Conservation (phyloP, 2,329 filamentous ascomycete genomes). For the Pseudogymnoascus destructans region DNA sequence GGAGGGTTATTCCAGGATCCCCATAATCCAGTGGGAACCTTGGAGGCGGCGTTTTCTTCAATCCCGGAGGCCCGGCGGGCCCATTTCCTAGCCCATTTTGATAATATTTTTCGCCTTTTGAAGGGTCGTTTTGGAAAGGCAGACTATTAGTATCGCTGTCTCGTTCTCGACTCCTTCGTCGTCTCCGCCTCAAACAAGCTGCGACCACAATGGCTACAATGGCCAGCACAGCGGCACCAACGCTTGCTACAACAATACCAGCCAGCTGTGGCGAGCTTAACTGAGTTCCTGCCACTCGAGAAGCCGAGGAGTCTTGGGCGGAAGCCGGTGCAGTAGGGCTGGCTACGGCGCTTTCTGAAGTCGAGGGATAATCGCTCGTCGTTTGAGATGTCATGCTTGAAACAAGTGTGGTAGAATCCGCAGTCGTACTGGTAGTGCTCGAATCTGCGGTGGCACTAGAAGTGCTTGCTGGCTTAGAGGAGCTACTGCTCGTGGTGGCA, state of each 20-base stretch:
- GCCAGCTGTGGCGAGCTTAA: slow-evolving; percentile 36
- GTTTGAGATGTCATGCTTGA: slow-evolving; percentile 15
- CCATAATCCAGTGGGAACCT: slow-evolving; percentile 22
- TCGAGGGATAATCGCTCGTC: neutral
- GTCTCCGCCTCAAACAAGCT: slow-evolving; percentile 27
- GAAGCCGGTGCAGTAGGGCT: neutral
- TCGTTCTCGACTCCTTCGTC: slow-evolving; percentile 15
- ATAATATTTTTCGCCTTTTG: slow-evolving; percentile 15
- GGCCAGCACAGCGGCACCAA: slow-evolving; percentile 36
- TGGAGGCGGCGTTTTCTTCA: slow-evolving; percentile 17
- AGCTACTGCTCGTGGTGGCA: slow-evolving; percentile 11
- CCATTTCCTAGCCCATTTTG: slow-evolving; percentile 14
- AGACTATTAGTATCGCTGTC: slow-evolving; percentile 23
- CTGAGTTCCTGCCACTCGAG: slow-evolving; percentile 9
- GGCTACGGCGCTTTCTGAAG: neutral
- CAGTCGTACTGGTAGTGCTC: slow-evolving; percentile 15
- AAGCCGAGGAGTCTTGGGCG: neutral
- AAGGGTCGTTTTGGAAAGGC: slow-evolving; percentile 23
- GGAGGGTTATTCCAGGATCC: slow-evolving; percentile 23
- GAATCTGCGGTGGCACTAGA: slow-evolving; percentile 14
- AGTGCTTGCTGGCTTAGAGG: slow-evolving; percentile 11
- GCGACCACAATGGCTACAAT: slow-evolving; percentile 33
- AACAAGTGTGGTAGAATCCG: slow-evolving; percentile 14
- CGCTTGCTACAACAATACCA: slow-evolving; percentile 44
- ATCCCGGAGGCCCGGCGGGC: slow-evolving; percentile 14